Evolutionary conservation across 2,329 filamentous ascomycete species (phyloP).

Genomic region (Juglanconis sp.): DNA sequence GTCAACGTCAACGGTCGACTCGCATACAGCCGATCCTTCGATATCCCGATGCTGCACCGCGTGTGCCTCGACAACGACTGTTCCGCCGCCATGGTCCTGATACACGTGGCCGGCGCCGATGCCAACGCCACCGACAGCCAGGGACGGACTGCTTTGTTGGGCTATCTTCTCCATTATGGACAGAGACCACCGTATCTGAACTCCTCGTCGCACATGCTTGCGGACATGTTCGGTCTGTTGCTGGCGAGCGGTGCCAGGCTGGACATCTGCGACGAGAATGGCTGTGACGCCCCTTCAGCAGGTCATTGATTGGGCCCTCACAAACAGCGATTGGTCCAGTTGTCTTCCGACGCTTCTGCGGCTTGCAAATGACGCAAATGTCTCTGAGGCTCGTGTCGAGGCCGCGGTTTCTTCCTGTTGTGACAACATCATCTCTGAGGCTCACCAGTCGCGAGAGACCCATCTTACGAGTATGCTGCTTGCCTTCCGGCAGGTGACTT

Average conservation of each 20-base stretch:
- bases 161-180: background rate
- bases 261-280: background rate
- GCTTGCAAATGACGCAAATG: background rate
- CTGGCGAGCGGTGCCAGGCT: background rate
- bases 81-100: constrained; percentile 16
- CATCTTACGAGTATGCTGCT: background rate
- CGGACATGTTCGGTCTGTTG: background rate
- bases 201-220: background rate
- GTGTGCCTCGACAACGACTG: background rate
- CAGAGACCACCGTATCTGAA: background rate
- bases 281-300: background rate
- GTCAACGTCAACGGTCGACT: constrained; percentile 22
- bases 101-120: constrained; percentile 20
- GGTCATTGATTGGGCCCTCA: background rate
- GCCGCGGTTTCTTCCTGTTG: background rate
- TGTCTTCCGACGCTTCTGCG: background rate
- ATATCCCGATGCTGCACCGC: background rate
- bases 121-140: constrained; percentile 21
- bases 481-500: background rate
- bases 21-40: constrained; percentile 3
- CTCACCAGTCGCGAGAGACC: background rate
- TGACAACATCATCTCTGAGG: background rate
- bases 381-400: background rate
- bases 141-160: constrained; percentile 19
- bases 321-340: background rate